Evolutionary conservation across 2,329 filamentous ascomycete genomes (phyloP).

Genomic region (Penicillium sp.): DNA sequence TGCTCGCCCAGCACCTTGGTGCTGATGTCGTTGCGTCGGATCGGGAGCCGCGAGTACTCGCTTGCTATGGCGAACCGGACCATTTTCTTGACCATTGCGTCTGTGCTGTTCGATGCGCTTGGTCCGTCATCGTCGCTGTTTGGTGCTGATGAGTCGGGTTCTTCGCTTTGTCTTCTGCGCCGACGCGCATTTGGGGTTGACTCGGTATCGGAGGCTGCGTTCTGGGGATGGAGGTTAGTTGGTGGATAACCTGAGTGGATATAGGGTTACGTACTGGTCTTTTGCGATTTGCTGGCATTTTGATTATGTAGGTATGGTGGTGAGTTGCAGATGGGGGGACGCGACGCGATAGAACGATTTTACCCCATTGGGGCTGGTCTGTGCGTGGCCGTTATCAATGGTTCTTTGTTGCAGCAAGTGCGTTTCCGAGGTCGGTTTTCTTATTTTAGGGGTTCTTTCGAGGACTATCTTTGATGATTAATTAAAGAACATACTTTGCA

Average conservation of each 20-base stretch:
- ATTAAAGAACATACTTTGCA: neutral
- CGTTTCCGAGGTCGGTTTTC: neutral
- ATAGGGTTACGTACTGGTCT: constrained; percentile 24
- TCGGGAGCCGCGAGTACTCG: constrained; percentile 58
- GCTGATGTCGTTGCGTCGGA: constrained; percentile 58
- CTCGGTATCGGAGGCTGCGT: constrained; percentile 2
- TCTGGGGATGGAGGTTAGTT: neutral
- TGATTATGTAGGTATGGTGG: neutral
- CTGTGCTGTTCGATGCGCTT: constrained; percentile 30
- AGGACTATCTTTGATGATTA: neutral
- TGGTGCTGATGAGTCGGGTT: constrained; percentile 4
- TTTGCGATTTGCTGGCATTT: constrained; percentile 30
- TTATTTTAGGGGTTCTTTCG: neutral
- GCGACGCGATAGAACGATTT: constrained; percentile 23
- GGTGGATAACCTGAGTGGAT: neutral
- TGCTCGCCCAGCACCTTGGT: constrained; percentile 68
- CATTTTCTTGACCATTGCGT: constrained; percentile 58
- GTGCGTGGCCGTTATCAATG: constrained; percentile 19
- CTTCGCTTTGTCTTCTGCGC: constrained; percentile 16
- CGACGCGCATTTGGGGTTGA: neutral
- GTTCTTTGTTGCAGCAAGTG: constrained; percentile 1
- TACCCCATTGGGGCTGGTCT: constrained; percentile 21
- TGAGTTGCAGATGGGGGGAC: constrained; percentile 6
- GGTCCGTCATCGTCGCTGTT: constrained; percentile 16
- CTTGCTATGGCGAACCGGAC: constrained; percentile 61